These are phyloP conservation scores for Ligustrum vulgare DNA, from an alignment of 257 asterid species.

Conservation along the genomic window DNA sequence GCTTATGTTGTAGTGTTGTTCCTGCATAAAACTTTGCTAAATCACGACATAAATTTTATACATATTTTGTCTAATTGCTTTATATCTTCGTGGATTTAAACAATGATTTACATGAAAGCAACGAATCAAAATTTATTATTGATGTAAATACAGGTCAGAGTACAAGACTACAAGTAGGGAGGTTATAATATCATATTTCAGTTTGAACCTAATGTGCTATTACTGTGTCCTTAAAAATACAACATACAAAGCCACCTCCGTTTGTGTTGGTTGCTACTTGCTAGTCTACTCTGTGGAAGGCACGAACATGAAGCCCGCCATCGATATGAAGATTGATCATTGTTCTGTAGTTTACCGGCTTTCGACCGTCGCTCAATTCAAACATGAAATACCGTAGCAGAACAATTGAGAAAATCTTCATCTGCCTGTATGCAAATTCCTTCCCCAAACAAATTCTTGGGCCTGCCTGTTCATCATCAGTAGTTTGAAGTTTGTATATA, in stretches of 20 bases:
- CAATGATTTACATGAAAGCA: too few relatives aligned
- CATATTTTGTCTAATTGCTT: too few relatives aligned
- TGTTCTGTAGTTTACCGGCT: constrained; percentile 45
- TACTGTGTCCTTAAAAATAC: neutral
- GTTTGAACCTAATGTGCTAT: too few relatives aligned
- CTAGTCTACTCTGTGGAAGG: constrained; percentile 29
- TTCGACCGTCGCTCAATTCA: constrained; percentile 39
- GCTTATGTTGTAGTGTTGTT: too few relatives aligned
- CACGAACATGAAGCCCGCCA: constrained; percentile 48
- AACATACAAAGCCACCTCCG: neutral
- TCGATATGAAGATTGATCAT: constrained; percentile 59
- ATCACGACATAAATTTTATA: too few relatives aligned
- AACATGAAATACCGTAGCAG: constrained; percentile 39
- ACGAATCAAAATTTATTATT: too few relatives aligned
- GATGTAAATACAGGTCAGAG: too few relatives aligned
- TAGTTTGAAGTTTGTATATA: neutral
- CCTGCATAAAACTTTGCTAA: too few relatives aligned
- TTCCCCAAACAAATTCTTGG: constrained; percentile 57
- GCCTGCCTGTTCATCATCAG: constrained; percentile 45
- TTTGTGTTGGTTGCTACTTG: neutral
- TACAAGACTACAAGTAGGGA: too few relatives aligned
- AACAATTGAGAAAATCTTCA: constrained; percentile 58
- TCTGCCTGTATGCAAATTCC: constrained; percentile 59
- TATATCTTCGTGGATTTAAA: too few relatives aligned
- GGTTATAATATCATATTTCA: too few relatives aligned